phyloP scores from a whole-genome alignment of 257 asterid genomes.

The Capsicum chinense region DNA sequence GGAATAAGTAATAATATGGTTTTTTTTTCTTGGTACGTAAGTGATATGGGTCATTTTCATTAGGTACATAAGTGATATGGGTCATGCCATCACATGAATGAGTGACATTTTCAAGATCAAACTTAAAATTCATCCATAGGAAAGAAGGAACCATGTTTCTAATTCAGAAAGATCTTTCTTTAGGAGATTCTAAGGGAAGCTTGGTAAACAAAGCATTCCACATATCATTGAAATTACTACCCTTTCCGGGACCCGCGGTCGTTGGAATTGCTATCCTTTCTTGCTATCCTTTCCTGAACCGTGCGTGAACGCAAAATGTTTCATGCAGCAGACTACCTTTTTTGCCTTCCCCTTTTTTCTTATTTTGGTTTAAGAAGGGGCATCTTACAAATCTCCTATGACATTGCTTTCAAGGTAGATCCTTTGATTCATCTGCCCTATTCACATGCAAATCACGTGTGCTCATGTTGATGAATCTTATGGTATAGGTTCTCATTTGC shows the following conservation, averaged over 20 bases:
- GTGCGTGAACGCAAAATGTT: neutral
- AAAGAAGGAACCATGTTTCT: neutral
- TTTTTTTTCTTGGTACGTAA: neutral
- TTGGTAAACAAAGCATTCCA: no score
- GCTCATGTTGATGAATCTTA: neutral
- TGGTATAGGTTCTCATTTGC: neutral
- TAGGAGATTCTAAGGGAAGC: neutral
- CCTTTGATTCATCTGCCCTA: neutral
- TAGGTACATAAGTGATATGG: neutral
- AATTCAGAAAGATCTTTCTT: no score
- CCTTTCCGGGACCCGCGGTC: neutral
- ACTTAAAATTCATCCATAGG: constrained; percentile 9
- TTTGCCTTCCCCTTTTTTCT: neutral
- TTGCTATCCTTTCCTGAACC: neutral
- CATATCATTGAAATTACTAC: neutral
- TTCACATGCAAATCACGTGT: neutral
- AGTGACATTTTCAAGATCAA: neutral
- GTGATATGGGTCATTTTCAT: neutral
- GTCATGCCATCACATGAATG: neutral
- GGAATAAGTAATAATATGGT: neutral
- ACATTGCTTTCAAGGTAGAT: neutral
- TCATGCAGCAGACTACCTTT: fast-evolving
- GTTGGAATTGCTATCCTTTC: neutral
- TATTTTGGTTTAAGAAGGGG: neutral
- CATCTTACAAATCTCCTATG: neutral